phyloP scores from a whole-genome alignment of 352 stramenopile species.

The Pythium diclinum region DNA sequence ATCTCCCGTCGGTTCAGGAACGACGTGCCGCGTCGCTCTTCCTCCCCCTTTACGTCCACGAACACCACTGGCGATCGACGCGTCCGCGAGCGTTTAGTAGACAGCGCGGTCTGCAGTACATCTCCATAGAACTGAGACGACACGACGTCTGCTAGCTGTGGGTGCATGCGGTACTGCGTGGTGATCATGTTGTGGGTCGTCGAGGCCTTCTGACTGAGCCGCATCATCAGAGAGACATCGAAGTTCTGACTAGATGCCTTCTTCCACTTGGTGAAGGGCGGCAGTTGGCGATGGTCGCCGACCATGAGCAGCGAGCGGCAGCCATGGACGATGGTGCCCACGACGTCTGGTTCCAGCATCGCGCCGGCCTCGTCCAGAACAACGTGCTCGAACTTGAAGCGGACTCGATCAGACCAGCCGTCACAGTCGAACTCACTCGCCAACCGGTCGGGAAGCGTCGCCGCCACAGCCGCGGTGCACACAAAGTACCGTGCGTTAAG shows the following conservation, averaged over 20 bases:
- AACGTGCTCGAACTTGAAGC: slow-evolving; percentile 1
- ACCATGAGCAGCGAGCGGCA: not conserved
- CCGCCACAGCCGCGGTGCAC: not conserved
- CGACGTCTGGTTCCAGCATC: not conserved
- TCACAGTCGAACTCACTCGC: not conserved
- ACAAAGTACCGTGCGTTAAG: not conserved
- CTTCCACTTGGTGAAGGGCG: slow-evolving; percentile 4
- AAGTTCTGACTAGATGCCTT: not conserved
- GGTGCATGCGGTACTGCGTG: too few relatives aligned
- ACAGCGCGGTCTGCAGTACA: too few relatives aligned
- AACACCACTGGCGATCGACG: not conserved
- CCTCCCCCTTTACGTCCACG: not conserved
- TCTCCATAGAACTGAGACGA: too few relatives aligned
- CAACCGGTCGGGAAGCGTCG: slow-evolving; percentile 1
- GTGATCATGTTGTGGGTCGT: too few relatives aligned
- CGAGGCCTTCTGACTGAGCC: too few relatives aligned
- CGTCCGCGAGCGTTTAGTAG: not conserved
- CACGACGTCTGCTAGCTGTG: too few relatives aligned
- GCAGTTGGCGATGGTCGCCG: too few relatives aligned
- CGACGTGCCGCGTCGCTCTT: too few relatives aligned
- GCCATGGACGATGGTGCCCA: slow-evolving; percentile 2
- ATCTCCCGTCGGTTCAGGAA: not conserved
- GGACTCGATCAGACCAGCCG: too few relatives aligned
- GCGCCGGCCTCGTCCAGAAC: slow-evolving; percentile 2
- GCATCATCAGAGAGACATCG: too few relatives aligned